A percentile compares a stretch with the other conserved stretches of the same genome.
Conservation (phyloP, 805 yeast genomes). For the Lachancea fermentati region DNA sequence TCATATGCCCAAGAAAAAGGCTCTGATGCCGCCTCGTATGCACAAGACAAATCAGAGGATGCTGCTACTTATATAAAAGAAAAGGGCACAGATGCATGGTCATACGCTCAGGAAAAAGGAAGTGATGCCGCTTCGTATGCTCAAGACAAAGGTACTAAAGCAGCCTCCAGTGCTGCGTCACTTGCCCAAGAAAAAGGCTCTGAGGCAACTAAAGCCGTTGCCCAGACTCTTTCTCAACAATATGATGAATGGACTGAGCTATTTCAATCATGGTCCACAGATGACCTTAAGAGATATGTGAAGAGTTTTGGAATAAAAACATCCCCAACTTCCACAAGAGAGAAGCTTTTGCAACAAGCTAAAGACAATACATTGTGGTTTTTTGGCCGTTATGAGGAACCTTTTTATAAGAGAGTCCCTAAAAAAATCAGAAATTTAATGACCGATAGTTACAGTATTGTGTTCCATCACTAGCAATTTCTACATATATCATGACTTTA, state of each 20-base stretch:
- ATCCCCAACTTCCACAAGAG: slow-evolving; percentile 21
- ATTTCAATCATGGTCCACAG: slow-evolving; percentile 38
- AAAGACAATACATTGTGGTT: slow-evolving; percentile 39
- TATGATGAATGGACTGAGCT: slow-evolving; percentile 23
- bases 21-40: slow-evolving; percentile 9
- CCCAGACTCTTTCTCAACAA: slow-evolving; percentile 10
- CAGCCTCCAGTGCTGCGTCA: slow-evolving; percentile 9
- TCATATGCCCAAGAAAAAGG: slow-evolving; percentile 9
- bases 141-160: slow-evolving; percentile 11
- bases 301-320: slow-evolving; percentile 38
- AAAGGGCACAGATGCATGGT: slow-evolving; percentile 14
- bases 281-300: slow-evolving; percentile 39
- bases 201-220: slow-evolving; percentile 18
- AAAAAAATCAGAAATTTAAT: slow-evolving; percentile 5
- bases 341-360: slow-evolving; percentile 36
- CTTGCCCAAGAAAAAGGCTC: slow-evolving; percentile 18
- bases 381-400: slow-evolving; percentile 22
- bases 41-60: slow-evolving; percentile 19
- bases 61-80: slow-evolving; percentile 17
- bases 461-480: slow-evolving; percentile 4
- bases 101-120: slow-evolving; percentile 5
- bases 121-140: slow-evolving; percentile 9
- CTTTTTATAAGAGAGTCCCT: slow-evolving; percentile 26
- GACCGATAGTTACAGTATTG: slow-evolving; percentile 5
- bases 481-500: no score